Conservation (phyloP, 2,329 filamentous ascomycete genomes). For the Meredithiella fracta region DNA sequence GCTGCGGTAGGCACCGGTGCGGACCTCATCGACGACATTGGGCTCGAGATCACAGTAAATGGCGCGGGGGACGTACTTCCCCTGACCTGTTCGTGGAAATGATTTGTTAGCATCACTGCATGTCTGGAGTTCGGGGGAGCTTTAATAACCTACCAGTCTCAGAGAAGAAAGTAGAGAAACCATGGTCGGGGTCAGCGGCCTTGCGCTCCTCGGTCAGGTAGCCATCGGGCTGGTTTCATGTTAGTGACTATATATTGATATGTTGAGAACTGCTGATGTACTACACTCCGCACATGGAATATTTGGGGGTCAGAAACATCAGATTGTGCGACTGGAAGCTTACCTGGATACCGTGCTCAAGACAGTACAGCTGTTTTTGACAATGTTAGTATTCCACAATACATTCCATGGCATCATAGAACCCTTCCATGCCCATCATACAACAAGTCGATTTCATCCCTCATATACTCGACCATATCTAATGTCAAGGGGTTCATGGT, state of each 20-base stretch:
- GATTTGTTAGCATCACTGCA: not conserved
- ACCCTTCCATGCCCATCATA: no score
- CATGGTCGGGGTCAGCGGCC: constrained; percentile 78
- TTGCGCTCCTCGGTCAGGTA: constrained; percentile 98
- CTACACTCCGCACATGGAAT: not conserved
- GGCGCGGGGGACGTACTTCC: constrained; percentile 96
- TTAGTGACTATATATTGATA: constrained; percentile 3
- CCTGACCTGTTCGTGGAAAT: constrained; percentile 50
- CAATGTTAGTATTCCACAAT: not conserved
- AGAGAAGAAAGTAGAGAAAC: constrained; percentile 99
- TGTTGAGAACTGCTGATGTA: not conserved
- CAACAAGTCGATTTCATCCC: no score
- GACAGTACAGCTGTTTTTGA: constrained; percentile 74
- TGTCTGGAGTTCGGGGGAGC: not conserved
- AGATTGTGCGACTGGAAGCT: constrained; percentile 21
- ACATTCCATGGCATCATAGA: not conserved
- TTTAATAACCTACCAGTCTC: constrained; percentile 71
- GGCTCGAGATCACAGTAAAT: constrained; percentile 99
- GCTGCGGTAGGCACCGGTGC: constrained; percentile 86
- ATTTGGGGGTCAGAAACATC: not conserved
- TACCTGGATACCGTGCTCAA: constrained; percentile 99
- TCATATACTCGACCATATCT: no score
- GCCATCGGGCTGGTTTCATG: constrained; percentile 62
- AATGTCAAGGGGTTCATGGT: no score
- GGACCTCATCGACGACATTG: constrained; percentile 98